Base-by-base conservation (phyloP, 2,329 filamentous ascomycete species). In the Colletotrichum chrysophilum region DNA sequence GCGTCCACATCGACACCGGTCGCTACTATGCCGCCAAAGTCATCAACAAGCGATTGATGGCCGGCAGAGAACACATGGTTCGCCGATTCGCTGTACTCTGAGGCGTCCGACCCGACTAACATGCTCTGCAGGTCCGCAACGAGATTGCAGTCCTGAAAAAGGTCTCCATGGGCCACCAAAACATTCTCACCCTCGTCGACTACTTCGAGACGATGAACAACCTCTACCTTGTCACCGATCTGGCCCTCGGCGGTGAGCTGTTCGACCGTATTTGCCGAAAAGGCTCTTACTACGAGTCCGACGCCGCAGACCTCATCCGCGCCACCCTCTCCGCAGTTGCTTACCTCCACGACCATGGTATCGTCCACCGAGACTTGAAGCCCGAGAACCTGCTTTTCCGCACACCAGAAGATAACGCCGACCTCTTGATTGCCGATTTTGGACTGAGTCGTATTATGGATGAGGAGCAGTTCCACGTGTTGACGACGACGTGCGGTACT, bases 191-290 rank as follows among this genome's bases (percentile, higher is more conserved):
- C 2, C 90, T 99, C 75, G 97, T 98, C 81, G 97, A 99, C 88
- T 99, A 98, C 86, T 99, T 99, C 83, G 97, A 99, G 88, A 99
- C 97, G 8, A 98, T 98, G 95, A 98, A 99, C 88, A 99, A 99
- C 86, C 91, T 99, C 79, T 99, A 99, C 85, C 93, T 99, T 48
- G 97, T 99, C 67, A 98, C 97, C 58, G 97, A 99, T 82, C 94
- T 99, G 36, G 97, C 97, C 21, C 93, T 98, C 21, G 97, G 97
- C 78, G 97, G 97, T 80, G 97, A 99, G 85, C 92, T 99, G 18
- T 99, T 99, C 84, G 97, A 99, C 85, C 95, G 97, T 80, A 99
- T 99, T 85, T 99, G 97, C 86, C 94, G 97, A 78, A 99, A 99
- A 87, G 97, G 97, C 79, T 98, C 95, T 76, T 99, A 99, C 89